phyloP scores from a whole-genome alignment of 768 basidiomycete genomes.

The Termitomyces sp. region DNA sequence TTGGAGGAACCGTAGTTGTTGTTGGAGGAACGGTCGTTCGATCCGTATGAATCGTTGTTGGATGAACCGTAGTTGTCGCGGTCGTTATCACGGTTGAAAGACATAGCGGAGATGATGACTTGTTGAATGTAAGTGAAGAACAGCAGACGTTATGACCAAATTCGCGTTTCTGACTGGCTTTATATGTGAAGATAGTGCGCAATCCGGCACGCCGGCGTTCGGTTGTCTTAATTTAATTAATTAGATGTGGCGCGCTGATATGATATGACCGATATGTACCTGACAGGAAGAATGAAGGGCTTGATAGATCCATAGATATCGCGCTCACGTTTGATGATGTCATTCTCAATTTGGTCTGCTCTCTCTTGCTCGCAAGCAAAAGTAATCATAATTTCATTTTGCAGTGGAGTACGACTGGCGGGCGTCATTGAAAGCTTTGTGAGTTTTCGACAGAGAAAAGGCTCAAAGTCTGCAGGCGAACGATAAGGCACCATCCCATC shows the following conservation, averaged over 20 bases:
- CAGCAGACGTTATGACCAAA: neutral
- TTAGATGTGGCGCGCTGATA: slow-evolving; percentile 7
- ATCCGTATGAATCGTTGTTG: slow-evolving; percentile 21
- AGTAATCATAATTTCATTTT: neutral
- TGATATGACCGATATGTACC: slow-evolving; percentile 3
- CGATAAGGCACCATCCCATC: slow-evolving; percentile 2
- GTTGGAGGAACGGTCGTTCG: slow-evolving; percentile 5
- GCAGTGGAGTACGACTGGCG: neutral
- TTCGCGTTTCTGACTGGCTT: neutral
- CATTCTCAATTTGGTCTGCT: neutral
- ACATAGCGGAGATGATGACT: neutral
- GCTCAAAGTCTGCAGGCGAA: neutral
- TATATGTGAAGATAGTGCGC: neutral
- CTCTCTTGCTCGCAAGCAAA: neutral
- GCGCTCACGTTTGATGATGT: neutral
- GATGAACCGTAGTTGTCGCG: slow-evolving; percentile 21
- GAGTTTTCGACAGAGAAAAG: neutral
- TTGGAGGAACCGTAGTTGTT: slow-evolving; percentile 22
- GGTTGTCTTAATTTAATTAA: neutral
- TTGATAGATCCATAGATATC: neutral
- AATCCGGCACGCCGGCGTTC: neutral
- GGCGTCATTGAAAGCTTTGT: neutral
- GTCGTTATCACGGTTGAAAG: slow-evolving; percentile 1
- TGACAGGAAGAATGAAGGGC: slow-evolving; percentile 7
- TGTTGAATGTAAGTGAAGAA: neutral